A percentile compares a stretch with the other conserved stretches of the same genome.
Evolutionary conservation across 2,329 filamentous ascomycete genomes (phyloP).

Genomic region (Orbilia blumenaviensis): DNA sequence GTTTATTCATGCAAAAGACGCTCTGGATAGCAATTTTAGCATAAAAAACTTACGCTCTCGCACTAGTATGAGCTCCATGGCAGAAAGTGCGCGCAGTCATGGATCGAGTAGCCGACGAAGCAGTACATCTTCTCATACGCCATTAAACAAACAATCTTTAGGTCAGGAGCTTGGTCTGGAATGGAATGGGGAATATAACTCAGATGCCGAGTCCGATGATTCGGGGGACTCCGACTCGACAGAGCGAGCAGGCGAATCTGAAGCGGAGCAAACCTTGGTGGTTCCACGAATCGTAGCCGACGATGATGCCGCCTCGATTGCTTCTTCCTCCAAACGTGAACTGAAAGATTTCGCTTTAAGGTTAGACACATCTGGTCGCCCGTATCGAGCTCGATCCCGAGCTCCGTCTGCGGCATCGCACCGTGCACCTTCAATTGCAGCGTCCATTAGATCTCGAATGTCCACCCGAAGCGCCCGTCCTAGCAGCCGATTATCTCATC

Average conservation of each 20-base stretch:
- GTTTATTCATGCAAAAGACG: slow-evolving; percentile 51
- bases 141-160: slow-evolving; percentile 37
- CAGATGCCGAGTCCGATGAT: slow-evolving; percentile 40
- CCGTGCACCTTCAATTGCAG: slow-evolving; percentile 42
- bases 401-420: slow-evolving; percentile 39
- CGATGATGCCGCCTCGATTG: slow-evolving; percentile 30
- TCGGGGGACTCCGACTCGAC: slow-evolving; percentile 47
- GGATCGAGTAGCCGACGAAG: slow-evolving; percentile 43
- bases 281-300: slow-evolving; percentile 36
- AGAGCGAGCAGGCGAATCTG: slow-evolving; percentile 46
- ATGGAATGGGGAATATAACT: slow-evolving; percentile 50
- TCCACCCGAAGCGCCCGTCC: slow-evolving; percentile 39
- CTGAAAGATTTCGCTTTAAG: slow-evolving; percentile 44
- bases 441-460: slow-evolving; percentile 48
- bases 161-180: slow-evolving; percentile 46
- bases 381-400: slow-evolving; percentile 30
- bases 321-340: slow-evolving; percentile 26
- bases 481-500: slow-evolving; percentile 27
- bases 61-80: slow-evolving; percentile 46
- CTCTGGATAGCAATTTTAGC: slow-evolving; percentile 51
- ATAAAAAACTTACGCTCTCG: slow-evolving; percentile 48
- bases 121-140: slow-evolving; percentile 45
- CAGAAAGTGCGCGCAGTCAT: slow-evolving; percentile 39
- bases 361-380: slow-evolving; percentile 44
- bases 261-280: slow-evolving; percentile 11